Evolutionary conservation across 176 grass and related monocot species (phyloP), one percentile per base, ranked within the genome.

Genomic region (Stipa capillata): DNA sequence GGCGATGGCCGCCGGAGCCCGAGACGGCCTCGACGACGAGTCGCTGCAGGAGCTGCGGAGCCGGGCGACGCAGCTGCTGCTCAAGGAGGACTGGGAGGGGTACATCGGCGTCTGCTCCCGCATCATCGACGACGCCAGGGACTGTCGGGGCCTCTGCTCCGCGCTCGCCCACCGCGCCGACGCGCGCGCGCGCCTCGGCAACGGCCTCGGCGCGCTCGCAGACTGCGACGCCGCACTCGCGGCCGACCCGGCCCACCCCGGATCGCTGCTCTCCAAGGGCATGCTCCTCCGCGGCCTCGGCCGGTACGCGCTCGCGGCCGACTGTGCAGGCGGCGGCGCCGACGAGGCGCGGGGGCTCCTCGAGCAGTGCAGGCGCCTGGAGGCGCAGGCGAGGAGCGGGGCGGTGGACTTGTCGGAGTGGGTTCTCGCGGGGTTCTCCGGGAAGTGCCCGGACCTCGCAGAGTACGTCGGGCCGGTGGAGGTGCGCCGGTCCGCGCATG

Each of bases 71-170:
- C 75, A 85, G 85, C 80, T 94, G 41, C 79, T 91, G 55, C 79
- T 97, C 52, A 89, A 87, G 59, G 87, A 97, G 67, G 79, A 92
- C 73, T 92, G 93, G 93, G 51, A 70, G 16, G 87, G 86, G 50
- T 97, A 92, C 65, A 88, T 87, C 81, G 85, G 70, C 78, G 89
- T 97, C 57, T 90, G 87, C 82, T 75, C 90, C 55, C 75, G 73
- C 59, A 77, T 97, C 42, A 73, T 96, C 49, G 84, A 54, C 27
- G 67, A 20, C 3, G 18, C 35, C 48, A 56, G 52, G 24, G 82
- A 89, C 80, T 55, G 60, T 20, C 90, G 78, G 71, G 69, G 76
- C 44, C 84, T 87, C 47, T 85, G 87, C 67, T 63, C 83, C n/a
- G n/a, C n/a, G n/a, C n/a, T n/a, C n/a, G n/a, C 24, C n/a, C n/a